Conservation (phyloP, 345 rosid genomes). For the Euphorbia peplus region DNA sequence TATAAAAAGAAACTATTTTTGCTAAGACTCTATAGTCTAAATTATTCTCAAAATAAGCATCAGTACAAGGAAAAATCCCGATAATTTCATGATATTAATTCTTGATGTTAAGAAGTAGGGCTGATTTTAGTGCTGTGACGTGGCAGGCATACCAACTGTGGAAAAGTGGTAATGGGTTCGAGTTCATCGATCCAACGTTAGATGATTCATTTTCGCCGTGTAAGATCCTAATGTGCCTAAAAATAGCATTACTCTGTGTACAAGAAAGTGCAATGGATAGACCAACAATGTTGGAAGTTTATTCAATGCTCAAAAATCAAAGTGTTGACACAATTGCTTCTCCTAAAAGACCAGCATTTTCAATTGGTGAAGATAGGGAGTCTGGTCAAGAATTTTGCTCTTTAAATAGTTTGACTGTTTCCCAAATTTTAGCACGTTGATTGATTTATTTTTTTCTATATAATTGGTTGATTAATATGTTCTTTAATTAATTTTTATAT, state of each 20-base stretch:
- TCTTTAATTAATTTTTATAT: not conserved
- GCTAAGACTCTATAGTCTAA: no score
- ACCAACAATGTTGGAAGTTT: constrained; percentile 26
- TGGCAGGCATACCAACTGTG: constrained; percentile 26
- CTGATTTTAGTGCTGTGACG: not conserved
- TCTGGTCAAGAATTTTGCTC: not conserved
- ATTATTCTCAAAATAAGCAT: no score
- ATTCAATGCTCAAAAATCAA: constrained; percentile 16
- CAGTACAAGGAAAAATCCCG: no score
- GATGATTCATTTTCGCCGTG: constrained; percentile 13
- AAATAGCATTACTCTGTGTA: constrained; percentile 22
- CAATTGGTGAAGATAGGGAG: constrained; percentile 9
- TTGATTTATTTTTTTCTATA: not conserved
- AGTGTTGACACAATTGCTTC: not conserved
- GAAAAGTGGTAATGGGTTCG: constrained; percentile 10
- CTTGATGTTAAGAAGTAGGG: not conserved
- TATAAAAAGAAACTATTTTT: no score
- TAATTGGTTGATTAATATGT: no score
- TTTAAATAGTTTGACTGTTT: not conserved
- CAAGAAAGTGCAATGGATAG: constrained; percentile 26
- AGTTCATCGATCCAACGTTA: constrained; percentile 21
- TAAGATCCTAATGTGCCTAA: constrained; percentile 22
- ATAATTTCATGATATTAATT: no score
- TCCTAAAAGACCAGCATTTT: constrained; percentile 29
- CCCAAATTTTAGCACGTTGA: constrained; percentile 13